Base-by-base conservation (phyloP, 768 basidiomycete genomes). In the Suillus hirtellus region DNA sequence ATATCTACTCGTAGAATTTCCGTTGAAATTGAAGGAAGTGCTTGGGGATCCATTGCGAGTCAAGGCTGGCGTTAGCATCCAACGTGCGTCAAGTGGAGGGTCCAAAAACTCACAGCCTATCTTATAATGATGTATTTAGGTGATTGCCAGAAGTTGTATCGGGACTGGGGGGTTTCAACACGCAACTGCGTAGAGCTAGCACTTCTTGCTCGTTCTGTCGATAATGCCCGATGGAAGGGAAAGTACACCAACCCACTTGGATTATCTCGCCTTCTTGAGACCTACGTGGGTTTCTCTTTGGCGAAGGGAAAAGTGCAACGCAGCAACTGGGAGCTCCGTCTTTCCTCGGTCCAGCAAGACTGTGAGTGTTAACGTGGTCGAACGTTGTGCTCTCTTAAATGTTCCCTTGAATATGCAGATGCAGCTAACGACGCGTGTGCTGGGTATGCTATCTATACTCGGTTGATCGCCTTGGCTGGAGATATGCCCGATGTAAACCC, bases 41-140 rank as follows among this genome's bases (percentile, higher is more conserved):
- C 80, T 93, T 15, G 78, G 78, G 63, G 81, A 86, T 61, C 73
- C 84, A 0, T 70, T 71, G n/a, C 80, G 84, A 60, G 72, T 82
- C 64, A 93, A 93, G 74, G 82, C 84, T 9, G 92, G 92, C 24
- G 89, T 92, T 59, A 86, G 80, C 31, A 92, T 93, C n/a, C 86
- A 86, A 76, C 70, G 92, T 89, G 67, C 65, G 80, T 70, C 58
- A 19, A 54, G 9, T 24, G 10, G 24, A 37, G 38, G 38, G 50
- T 27, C 24, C 15, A 7, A 1, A 19, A 8, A 19, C n/a, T 56
- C 60, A n/a, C 44, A 43, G 62, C 49, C 24, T 27, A 55, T 50
- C 52, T 63, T n/a, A 61, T 56, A 34, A 60, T 59, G 34, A 63
- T 44, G 12, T 50, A 4, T 50, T 59, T 67, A 92, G 91, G 80